These are phyloP conservation scores for Lagenidium giganteum DNA, from an alignment of 352 stramenopile species.

Conservation along the genomic window DNA sequence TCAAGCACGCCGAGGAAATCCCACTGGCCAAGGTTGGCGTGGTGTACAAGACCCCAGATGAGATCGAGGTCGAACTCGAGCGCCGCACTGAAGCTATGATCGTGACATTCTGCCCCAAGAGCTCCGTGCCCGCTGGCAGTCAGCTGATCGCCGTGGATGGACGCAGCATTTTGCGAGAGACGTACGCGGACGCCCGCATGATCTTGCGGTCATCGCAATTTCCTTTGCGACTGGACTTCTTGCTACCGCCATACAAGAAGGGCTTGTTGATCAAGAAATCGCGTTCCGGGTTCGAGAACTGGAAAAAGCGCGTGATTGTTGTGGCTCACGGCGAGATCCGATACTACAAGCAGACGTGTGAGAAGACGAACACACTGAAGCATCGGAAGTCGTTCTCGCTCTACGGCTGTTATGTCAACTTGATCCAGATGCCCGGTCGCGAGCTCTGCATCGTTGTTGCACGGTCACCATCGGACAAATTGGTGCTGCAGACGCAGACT, in stretches of 20 bases:
- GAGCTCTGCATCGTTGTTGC: slow-evolving; percentile 81
- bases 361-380: slow-evolving; percentile 46
- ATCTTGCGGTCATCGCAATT: slow-evolving; percentile 48
- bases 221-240: slow-evolving; percentile 66
- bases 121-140: slow-evolving; percentile 54
- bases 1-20: slow-evolving; percentile 78
- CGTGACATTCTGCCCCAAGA: slow-evolving; percentile 43
- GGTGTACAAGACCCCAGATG: slow-evolving; percentile 45
- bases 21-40: slow-evolving; percentile 59
- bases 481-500: slow-evolving; percentile 64
- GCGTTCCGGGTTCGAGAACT: slow-evolving; percentile 82
- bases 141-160: slow-evolving; percentile 66
- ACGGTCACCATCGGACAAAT: slow-evolving; percentile 79
- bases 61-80: slow-evolving; percentile 73
- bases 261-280: slow-evolving; percentile 82
- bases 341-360: slow-evolving; percentile 74
- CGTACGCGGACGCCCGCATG: slow-evolving; percentile 46
- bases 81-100: slow-evolving; percentile 72
- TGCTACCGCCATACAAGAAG: slow-evolving; percentile 80
- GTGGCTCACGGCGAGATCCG: slow-evolving; percentile 78
- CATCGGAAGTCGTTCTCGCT: slow-evolving; percentile 83
- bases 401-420: slow-evolving; percentile 79
- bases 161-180: slow-evolving; percentile 57
- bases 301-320: slow-evolving; percentile 77
- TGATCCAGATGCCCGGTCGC: slow-evolving; percentile 64